Conservation (phyloP, 257 asterid genomes). For the Anisodus acutangulus region DNA sequence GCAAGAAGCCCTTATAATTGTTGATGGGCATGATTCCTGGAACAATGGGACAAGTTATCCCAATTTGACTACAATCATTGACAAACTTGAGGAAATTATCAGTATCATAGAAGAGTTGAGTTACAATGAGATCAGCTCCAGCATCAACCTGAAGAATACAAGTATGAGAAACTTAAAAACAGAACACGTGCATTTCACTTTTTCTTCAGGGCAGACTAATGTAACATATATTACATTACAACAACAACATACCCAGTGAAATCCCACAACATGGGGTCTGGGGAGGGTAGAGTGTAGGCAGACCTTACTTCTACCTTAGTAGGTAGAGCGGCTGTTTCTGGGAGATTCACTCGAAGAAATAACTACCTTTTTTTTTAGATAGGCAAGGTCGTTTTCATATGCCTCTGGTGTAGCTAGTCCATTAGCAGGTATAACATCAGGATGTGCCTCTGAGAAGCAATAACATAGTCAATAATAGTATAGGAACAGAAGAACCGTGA, state of each 20-base stretch:
- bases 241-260: too few relatives aligned
- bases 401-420: constrained; percentile 76
- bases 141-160: constrained; percentile 82
- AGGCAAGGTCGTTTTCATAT: constrained; percentile 78
- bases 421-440: constrained; percentile 71
- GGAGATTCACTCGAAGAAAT: not conserved
- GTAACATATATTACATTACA: not conserved
- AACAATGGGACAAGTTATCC: constrained; percentile 90
- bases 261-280: too few relatives aligned
- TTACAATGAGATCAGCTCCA: constrained; percentile 86
- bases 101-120: constrained; percentile 96
- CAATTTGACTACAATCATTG: constrained; percentile 91
- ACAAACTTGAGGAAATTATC: constrained; percentile 95
- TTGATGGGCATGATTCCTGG: constrained; percentile 99
- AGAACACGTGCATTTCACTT: not conserved
- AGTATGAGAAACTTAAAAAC: constrained; percentile 9
- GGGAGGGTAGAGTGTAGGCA: too few relatives aligned
- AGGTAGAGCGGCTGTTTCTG: too few relatives aligned
- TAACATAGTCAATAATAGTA: constrained; percentile 19
- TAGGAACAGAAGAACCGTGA: not conserved
- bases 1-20: constrained; percentile 93
- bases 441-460: constrained; percentile 82
- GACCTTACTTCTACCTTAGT: too few relatives aligned
- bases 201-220: not conserved
- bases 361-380: constrained; percentile 61